phyloP scores from a whole-genome alignment of 2,329 filamentous ascomycete species.

The Beauveria asiatica region DNA sequence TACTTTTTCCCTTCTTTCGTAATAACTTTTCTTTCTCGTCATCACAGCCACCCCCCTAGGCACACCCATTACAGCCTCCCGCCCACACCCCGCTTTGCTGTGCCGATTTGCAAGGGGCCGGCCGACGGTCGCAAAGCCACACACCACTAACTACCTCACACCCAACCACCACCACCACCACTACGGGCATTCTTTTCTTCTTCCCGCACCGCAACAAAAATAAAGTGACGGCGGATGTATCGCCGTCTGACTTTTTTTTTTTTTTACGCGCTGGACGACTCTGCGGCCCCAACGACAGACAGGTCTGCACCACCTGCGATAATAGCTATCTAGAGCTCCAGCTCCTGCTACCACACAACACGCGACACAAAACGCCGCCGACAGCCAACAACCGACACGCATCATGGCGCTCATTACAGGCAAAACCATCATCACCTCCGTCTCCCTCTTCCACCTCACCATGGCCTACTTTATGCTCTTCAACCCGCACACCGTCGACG shows the following conservation, averaged over 20 bases:
- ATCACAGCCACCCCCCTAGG: background rate
- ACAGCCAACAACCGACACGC: background rate
- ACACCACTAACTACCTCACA: background rate
- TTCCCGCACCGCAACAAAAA: background rate
- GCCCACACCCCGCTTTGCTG: background rate
- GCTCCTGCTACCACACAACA: background rate
- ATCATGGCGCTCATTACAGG: constrained; percentile 74
- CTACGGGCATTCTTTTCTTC: background rate
- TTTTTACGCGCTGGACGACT: background rate
- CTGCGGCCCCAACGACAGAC: background rate
- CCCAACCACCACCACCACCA: background rate
- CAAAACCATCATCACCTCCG: constrained; percentile 68
- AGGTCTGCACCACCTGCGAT: background rate
- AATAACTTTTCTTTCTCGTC: background rate
- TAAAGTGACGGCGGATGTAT: background rate
- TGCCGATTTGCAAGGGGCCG: background rate
- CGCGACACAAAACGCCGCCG: background rate
- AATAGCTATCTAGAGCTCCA: too few relatives aligned
- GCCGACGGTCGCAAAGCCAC: background rate
- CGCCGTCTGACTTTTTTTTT: background rate
- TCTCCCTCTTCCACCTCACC: constrained; percentile 78
- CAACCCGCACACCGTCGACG: constrained; percentile 61
- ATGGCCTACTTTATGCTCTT: constrained; percentile 77
- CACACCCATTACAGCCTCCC: background rate
- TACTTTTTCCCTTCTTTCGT: background rate